Evolutionary conservation across 2,329 filamentous ascomycete genomes (phyloP), one percentile per base, ranked within the genome.

Genomic region (Colletotrichum scovillei): DNA sequence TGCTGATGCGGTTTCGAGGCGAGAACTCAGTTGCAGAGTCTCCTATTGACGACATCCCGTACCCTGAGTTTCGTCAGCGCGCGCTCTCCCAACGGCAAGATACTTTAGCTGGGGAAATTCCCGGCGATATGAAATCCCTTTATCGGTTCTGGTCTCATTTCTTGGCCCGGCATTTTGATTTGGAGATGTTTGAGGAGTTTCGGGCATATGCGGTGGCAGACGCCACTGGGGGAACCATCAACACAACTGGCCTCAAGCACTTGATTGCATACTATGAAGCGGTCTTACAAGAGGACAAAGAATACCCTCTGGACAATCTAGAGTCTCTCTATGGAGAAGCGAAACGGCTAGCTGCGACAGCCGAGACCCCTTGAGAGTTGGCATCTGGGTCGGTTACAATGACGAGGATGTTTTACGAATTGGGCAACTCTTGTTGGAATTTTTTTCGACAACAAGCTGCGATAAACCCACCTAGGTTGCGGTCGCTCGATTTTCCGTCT

Each of bases 121-220:
- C 89, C 62, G 84, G 86, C 73, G 88, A 91, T 78, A 91, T 93
- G 87, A 88, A 90, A 79, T 87, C 90, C 72, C 87, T 94, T 35
- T 95, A 94, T 84, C 88, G 91, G 75, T 94, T 94, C 84, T 95
- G 93, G 92, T 90, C 91, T 24, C 89, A 92, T 80, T 94, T 93
- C 79, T 86, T 95, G 75, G 88, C 91, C 75, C 88, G 90, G 78
- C 92, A 93, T 82, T 95, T 95, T 88, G 93, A 95, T 81, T 86
- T 88, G 72, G 86, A 86, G 79, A 93, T 95, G 90, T 95, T 95
- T 84, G 86, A 90, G 79, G 93, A 95, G 81, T 95, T 95, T 84
- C 90, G 90, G 75, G 84, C 86, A 78, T 87, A 89, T 80, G 93
- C 93, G 68, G 83, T 92, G 74, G 90, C 92, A 79, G 93, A 95